Conservation (phyloP, 106 monocot species). For the Agapanthus africanus region DNA sequence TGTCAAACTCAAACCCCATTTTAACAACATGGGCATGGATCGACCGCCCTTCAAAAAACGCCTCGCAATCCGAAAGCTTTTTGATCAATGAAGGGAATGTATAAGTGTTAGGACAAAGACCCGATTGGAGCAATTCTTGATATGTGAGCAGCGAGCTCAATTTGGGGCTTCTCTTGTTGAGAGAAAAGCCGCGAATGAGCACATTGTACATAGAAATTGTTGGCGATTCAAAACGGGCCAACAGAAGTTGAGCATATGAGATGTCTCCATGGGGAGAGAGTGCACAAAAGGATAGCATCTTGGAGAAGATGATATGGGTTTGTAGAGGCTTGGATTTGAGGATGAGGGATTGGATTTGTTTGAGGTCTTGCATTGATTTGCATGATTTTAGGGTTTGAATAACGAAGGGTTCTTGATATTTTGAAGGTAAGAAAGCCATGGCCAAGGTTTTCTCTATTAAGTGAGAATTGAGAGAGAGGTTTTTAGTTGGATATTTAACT, state of each 20-base stretch:
- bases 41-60: constrained; percentile 14
- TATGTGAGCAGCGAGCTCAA: constrained; percentile 22
- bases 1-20: constrained; percentile 28
- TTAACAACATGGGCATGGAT: constrained; percentile 42
- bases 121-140: constrained; percentile 14
- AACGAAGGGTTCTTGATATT: constrained; percentile 11
- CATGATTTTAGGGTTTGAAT: constrained; percentile 22
- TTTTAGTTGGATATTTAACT: neutral
- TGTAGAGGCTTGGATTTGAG: constrained; percentile 30
- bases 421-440: constrained; percentile 6
- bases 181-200: constrained; percentile 41
- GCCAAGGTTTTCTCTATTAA: neutral
- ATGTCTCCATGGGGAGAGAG: constrained; percentile 24
- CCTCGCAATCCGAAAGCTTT: constrained; percentile 8
- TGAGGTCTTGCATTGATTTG: constrained; percentile 23
- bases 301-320: constrained; percentile 27
- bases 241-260: constrained; percentile 28
- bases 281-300: constrained; percentile 41
- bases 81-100: constrained; percentile 49
- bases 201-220: constrained; percentile 53
- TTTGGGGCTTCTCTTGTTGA: constrained; percentile 12
- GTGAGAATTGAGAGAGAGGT: neutral
- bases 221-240: constrained; percentile 27
- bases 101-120: constrained; percentile 27
- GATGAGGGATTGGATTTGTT: constrained; percentile 30